A percentile compares a stretch with the other conserved stretches of the same genome.
These are phyloP conservation scores for Myochromella boudieri DNA, from an alignment of 768 basidiomycete genomes.

Conservation along the genomic window DNA sequence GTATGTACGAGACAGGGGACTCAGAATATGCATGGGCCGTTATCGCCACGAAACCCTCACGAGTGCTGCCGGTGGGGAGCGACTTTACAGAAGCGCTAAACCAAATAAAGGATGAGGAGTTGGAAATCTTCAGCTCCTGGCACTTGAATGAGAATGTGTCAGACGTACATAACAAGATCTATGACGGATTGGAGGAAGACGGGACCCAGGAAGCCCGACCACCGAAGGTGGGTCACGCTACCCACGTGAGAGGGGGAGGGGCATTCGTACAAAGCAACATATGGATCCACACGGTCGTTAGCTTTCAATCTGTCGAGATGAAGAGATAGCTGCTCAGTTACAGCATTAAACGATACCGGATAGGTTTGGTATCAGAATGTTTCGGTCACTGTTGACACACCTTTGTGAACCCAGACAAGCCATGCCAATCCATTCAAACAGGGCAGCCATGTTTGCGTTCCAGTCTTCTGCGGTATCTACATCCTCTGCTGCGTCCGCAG, in stretches of 20 bases:
- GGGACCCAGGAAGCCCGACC: constrained; percentile 57
- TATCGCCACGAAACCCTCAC: constrained; percentile 46
- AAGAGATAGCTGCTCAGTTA: constrained; percentile 1
- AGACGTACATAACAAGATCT: constrained; percentile 39
- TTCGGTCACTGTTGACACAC: constrained; percentile 37
- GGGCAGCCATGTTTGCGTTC: constrained; percentile 37
- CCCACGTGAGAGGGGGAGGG: constrained; percentile 47
- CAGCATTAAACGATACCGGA: not conserved
- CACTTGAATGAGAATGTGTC: too few relatives aligned
- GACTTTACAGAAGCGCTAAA: constrained; percentile 9
- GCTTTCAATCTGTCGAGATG: constrained; percentile 45
- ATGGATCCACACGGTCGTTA: constrained; percentile 69
- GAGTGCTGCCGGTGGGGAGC: too few relatives aligned
- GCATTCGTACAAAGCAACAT: constrained; percentile 62
- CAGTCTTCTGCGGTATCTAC: constrained; percentile 49
- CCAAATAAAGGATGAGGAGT: not conserved
- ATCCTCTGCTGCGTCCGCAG: constrained; percentile 3
- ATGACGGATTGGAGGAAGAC: constrained; percentile 54
- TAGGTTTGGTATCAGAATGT: constrained; percentile 2
- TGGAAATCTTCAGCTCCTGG: too few relatives aligned
- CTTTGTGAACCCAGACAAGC: constrained; percentile 65
- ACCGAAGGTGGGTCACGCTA: constrained; percentile 52
- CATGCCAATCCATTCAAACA: constrained; percentile 80
- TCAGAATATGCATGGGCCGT: constrained; percentile 41
- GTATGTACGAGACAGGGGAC: constrained; percentile 54